Base-by-base conservation (phyloP, 352 stramenopile species). In the Phytophthora vignae region DNA sequence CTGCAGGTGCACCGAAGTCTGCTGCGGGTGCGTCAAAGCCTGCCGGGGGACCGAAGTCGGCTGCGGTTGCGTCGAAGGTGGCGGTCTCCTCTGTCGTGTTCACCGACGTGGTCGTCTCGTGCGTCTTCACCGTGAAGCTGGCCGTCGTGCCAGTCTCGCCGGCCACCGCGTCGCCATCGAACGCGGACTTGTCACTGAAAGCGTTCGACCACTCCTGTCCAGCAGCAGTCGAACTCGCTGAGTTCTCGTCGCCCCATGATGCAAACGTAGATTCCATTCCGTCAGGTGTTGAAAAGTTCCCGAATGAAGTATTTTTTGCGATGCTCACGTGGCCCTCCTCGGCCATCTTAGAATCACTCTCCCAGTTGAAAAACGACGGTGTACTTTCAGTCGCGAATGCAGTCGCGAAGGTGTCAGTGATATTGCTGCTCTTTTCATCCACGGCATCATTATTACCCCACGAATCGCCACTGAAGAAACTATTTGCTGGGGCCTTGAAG, bases 281-380 rank as follows among this genome's bases (percentile, higher is more conserved):
- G 42, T 40, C 64, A 52, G 33, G 4, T 48, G 27, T 3, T 15
- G 52, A 60, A 56, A 73, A 69, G 3, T 42, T 38, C 3, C 19
- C 52, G n/a, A 69, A 69, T 3, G 49, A 50, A 27, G 21, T 3
- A 3, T 42, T 33, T 11, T 69, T 42, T 17, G 10, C 42, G 1
- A 38, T 55, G 31, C 2, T 25, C 12, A 11, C 6, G 3, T 42
- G 42, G 4, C 2, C 2, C 33, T 62, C 11, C 3, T 60, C 27
- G 5, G 50, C 57, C 46, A 29, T 33, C 3, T 12, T 25, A 6
- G 0, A 22, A n/a, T 69, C 42, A 22, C 48, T 19, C 3, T 21
- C 38, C 60, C 60, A 74, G 55, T 22, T 60, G 7, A 60, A 56
- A 17, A 74, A 70, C 7, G 38, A 2, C 42, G 66, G n/a, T 21